Evolutionary conservation across 495 filamentous ascomycete genomes (phyloP).

Genomic region (Annulohypoxylon stygium): DNA sequence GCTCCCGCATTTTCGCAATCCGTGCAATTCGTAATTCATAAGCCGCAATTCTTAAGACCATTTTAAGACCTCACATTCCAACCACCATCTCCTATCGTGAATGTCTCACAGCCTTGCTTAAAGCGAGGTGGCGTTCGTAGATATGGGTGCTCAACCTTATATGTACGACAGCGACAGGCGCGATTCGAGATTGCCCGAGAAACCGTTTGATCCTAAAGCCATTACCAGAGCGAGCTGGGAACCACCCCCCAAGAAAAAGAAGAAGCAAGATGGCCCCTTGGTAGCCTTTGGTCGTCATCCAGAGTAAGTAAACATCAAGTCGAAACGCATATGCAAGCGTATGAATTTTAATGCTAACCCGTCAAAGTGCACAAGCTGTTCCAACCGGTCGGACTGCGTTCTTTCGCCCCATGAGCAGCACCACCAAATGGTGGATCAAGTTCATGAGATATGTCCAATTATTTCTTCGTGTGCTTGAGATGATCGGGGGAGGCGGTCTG

Average conservation of each 20-base stretch:
- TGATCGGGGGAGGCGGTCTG: constrained; percentile 77
- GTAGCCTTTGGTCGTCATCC: constrained; percentile 85
- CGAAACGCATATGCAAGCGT: constrained; percentile 4
- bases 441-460: constrained; percentile 74
- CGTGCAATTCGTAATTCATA: neutral
- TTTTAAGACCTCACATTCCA: constrained; percentile 46
- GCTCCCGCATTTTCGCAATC: constrained; percentile 31
- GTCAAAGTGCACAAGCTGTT: constrained; percentile 53
- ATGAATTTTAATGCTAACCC: constrained; percentile 43
- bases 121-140: constrained; percentile 37
- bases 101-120: constrained; percentile 44
- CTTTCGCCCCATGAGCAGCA: constrained; percentile 73
- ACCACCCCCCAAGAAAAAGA: constrained; percentile 65
- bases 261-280: constrained; percentile 79
- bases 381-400: constrained; percentile 46
- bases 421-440: constrained; percentile 77
- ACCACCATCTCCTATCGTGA: constrained; percentile 34
- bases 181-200: constrained; percentile 64
- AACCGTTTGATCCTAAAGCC: constrained; percentile 83
- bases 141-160: constrained; percentile 72
- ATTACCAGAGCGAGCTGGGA: constrained; percentile 79
- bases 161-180: constrained; percentile 72
- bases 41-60: constrained; percentile 3
- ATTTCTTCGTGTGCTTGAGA: constrained; percentile 69
- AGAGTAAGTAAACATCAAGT: constrained; percentile 68